A percentile compares a stretch with the other conserved stretches of the same genome.
phyloP scores from a whole-genome alignment of 1,284 basidiomycete genomes.

The Prillingera fragicola region DNA sequence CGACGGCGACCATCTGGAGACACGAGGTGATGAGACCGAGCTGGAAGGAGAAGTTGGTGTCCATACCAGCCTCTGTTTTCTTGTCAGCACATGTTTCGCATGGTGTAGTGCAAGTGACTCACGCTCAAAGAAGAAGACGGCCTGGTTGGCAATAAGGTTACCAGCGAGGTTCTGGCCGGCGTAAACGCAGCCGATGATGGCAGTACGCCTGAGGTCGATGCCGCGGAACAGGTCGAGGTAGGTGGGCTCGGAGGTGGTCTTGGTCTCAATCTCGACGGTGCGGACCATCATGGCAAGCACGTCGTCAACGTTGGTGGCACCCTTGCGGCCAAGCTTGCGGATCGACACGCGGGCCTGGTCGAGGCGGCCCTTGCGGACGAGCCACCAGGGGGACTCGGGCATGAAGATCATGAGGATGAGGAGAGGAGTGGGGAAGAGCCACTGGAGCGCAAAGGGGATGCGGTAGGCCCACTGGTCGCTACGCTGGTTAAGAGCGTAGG shows the following conservation, averaged over 20 bases:
- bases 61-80: constrained; percentile 44
- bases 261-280: constrained; percentile 22
- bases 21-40: constrained; percentile 31
- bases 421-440: constrained; percentile 39
- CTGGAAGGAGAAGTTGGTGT: constrained; percentile 30
- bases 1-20: constrained; percentile 32
- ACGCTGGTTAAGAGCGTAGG: constrained; percentile 23
- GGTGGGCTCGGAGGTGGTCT: constrained; percentile 10
- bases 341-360: constrained; percentile 43
- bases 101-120: constrained; percentile 20
- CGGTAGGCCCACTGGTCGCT: constrained; percentile 19
- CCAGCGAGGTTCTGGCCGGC: constrained; percentile 42
- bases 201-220: constrained; percentile 49
- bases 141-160: constrained; percentile 36
- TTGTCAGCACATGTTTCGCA: constrained; percentile 11
- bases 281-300: constrained; percentile 33
- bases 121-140: constrained; percentile 9
- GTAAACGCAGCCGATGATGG: constrained; percentile 45
- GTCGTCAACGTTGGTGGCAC: constrained; percentile 15
- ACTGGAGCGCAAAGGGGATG: constrained; percentile 33
- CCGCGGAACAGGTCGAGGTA: constrained; percentile 49
- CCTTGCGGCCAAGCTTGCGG: constrained; percentile 21
- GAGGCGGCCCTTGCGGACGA: constrained; percentile 42
- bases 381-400: constrained; percentile 8
- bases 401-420: constrained; percentile 9